phyloP scores from a whole-genome alignment of 768 basidiomycete genomes.

The Boletus reticulatus region DNA sequence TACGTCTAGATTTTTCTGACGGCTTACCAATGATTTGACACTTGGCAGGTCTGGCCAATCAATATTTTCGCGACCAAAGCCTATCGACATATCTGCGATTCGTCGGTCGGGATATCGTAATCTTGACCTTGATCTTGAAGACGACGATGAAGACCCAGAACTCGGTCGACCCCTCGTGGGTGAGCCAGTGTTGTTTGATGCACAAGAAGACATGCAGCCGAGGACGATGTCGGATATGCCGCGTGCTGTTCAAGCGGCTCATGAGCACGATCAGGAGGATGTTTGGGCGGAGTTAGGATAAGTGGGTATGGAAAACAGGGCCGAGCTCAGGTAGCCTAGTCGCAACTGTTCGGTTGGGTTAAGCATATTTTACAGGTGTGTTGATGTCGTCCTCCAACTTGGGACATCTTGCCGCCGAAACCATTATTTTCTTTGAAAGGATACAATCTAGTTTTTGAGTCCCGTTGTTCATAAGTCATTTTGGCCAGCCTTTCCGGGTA shows the following conservation, averaged over 20 bases:
- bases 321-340: not conserved
- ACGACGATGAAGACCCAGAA: slow-evolving; percentile 55
- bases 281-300: slow-evolving; percentile 68
- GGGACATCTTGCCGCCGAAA: too few species aligned
- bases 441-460: too few species aligned
- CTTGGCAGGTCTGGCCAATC: slow-evolving; percentile 75
- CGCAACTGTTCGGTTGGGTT: not conserved
- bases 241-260: slow-evolving; percentile 49
- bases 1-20: slow-evolving; percentile 39
- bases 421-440: too few species aligned
- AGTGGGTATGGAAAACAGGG: slow-evolving; percentile 5
- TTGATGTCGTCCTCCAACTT: not conserved
- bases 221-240: slow-evolving; percentile 54
- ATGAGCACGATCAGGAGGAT: slow-evolving; percentile 62
- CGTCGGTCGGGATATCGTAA: slow-evolving; percentile 58
- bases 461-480: not conserved
- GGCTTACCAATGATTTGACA: slow-evolving; percentile 5
- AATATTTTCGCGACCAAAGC: slow-evolving; percentile 83
- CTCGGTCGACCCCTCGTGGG: slow-evolving; percentile 56
- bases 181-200: slow-evolving; percentile 66
- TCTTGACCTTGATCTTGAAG: slow-evolving; percentile 72
- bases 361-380: not conserved
- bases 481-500: too few species aligned
- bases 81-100: slow-evolving; percentile 76
- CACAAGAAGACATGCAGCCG: slow-evolving; percentile 35